Conservation (phyloP, 2,329 filamentous ascomycete species). For the Lachnellula hyalina region DNA sequence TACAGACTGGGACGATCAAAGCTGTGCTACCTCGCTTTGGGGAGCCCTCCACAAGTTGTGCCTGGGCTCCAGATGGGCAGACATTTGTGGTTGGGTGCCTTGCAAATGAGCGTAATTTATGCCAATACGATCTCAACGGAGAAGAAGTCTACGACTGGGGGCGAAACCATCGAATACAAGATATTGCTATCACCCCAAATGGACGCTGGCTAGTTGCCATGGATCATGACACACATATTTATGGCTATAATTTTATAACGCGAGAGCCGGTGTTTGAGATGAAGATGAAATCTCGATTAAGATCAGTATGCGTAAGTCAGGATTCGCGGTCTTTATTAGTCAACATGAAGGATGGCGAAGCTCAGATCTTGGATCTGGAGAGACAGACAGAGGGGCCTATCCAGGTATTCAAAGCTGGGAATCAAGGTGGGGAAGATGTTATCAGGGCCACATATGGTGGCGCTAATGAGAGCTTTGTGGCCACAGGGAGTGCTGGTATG, state of each 20-base stretch:
- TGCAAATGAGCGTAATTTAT: constrained; percentile 60
- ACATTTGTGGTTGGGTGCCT: constrained; percentile 77
- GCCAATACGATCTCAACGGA: constrained; percentile 64
- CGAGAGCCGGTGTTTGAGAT: constrained; percentile 71
- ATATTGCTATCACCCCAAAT: constrained; percentile 76
- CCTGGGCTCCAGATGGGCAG: constrained; percentile 77
- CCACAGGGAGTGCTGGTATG: constrained; percentile 85
- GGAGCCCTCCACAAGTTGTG: constrained; percentile 83
- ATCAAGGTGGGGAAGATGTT: constrained; percentile 68
- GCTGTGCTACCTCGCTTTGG: constrained; percentile 63
- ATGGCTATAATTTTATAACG: constrained; percentile 77
- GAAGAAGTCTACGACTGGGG: constrained; percentile 61
- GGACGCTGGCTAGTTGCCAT: constrained; percentile 76
- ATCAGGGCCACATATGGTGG: constrained; percentile 84
- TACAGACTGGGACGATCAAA: constrained; percentile 57
- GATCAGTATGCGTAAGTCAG: constrained; percentile 73
- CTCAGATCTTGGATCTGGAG: constrained; percentile 72
- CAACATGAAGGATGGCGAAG: constrained; percentile 71
- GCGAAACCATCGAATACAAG: constrained; percentile 70
- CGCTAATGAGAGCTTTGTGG: constrained; percentile 83
- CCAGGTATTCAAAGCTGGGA: constrained; percentile 64
- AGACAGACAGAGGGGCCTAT: constrained; percentile 56
- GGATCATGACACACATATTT: constrained; percentile 62
- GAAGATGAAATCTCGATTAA: constrained; percentile 62
- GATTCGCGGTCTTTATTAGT: constrained; percentile 80